Base-by-base conservation (phyloP, 345 rosid species). In the Arabis hirsuta region DNA sequence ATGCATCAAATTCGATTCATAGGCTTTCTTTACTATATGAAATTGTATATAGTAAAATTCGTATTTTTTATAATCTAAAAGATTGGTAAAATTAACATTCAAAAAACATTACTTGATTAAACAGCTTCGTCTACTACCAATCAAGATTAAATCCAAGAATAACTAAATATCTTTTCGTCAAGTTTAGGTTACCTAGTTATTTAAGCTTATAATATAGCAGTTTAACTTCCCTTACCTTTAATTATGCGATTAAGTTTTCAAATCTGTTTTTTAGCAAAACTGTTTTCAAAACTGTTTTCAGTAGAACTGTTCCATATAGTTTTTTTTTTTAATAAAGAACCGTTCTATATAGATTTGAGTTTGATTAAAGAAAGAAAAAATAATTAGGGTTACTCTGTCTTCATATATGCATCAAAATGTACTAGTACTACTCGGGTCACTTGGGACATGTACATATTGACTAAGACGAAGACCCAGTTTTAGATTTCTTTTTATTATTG, bases 391-490 rank as follows among this genome's bases (percentile, higher is more conserved):
- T 36, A 20, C 24, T 61, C 45, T 11, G 50, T 71, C 52, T 48
- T 27, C 52, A 14, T 43, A 20, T 16, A 43, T 43, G 39, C 20
- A 42, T 54, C 69, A 54, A 10, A 36, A 48, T 20, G 8, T 48
- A 41, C 34, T 38, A 16, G 16, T 16, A 24, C 29, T 44, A 69
- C 53, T 34, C n/a, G 52, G 52, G 64, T 67, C 63, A 60, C 63
- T 55, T 54, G 51, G 64, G 54, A 75, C 69, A 68, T 55, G 64
- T 61, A 67, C 0, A 51, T 10, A 61, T 43, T 67, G 73, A 67
- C 64, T 61, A 36, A 54, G 74, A 68, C 65, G 45, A 67, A 75
- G 79, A 68, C 74, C 63, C 22, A 26, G 69, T 36, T 75, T 75
- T 65, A 44, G 36, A n/a, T 14, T 8, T 11, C 50, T 34, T 11